phyloP scores from a whole-genome alignment of 352 stramenopile genomes.

The Globisporangium okanoganense region DNA sequence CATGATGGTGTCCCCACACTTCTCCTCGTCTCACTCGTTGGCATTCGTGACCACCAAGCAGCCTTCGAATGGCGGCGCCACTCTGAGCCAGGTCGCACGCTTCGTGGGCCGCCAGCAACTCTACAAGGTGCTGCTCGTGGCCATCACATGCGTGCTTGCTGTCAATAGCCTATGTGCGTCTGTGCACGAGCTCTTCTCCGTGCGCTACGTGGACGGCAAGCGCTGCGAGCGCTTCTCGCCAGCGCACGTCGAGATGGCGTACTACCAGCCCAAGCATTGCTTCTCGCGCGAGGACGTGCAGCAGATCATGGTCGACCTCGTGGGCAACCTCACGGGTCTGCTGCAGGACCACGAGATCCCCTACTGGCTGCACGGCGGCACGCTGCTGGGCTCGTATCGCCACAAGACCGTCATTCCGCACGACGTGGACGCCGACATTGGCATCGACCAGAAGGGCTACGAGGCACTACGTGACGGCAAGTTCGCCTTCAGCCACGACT shows the following conservation, averaged over 20 bases:
- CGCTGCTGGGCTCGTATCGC: slow-evolving; percentile 23
- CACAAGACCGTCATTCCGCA: slow-evolving; percentile 23
- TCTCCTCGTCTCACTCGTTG: no score
- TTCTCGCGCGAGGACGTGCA: slow-evolving; percentile 1
- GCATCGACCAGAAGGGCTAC: slow-evolving; percentile 11
- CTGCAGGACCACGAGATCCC: slow-evolving; percentile 21
- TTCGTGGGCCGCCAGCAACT: slow-evolving; percentile 12
- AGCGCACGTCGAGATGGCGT: neutral
- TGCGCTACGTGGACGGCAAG: slow-evolving; percentile 15
- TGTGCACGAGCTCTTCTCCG: slow-evolving; percentile 12
- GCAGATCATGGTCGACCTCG: slow-evolving; percentile 20
- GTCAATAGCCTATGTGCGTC: neutral
- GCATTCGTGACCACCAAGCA: no score
- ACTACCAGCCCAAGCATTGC: neutral
- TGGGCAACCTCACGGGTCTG: slow-evolving; percentile 15
- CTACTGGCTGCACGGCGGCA: slow-evolving; percentile 28
- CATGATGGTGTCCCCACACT: no score
- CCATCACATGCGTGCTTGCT: neutral
- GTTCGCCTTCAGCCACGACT: slow-evolving; percentile 15
- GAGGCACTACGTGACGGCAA: slow-evolving; percentile 9
- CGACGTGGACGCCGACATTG: slow-evolving; percentile 26
- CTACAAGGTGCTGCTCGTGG: slow-evolving; percentile 9
- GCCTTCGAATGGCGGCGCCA: no score
- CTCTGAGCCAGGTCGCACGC: neutral
- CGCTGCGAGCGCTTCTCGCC: slow-evolving; percentile 10